Evolutionary conservation across 768 basidiomycete genomes (phyloP).

Genomic region (Mycena haematopus): DNA sequence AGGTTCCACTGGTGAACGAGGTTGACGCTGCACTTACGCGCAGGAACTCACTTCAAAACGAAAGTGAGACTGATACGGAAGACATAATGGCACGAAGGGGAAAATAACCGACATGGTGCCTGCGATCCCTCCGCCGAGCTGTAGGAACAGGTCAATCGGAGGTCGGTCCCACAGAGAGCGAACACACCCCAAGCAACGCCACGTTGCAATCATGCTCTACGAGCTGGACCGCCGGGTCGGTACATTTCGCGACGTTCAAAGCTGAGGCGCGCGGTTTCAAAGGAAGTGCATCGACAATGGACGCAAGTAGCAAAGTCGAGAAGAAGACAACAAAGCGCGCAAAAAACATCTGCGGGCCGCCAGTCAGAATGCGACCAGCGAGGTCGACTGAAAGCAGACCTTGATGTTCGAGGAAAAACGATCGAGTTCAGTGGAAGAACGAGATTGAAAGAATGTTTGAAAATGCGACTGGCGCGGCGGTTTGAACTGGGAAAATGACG

Average conservation of each 20-base stretch:
- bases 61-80: background rate
- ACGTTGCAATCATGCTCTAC: constrained; percentile 32
- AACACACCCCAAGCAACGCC: constrained; percentile 30
- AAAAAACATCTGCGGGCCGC: constrained; percentile 26
- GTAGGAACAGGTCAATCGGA: background rate
- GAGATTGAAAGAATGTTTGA: constrained; percentile 26
- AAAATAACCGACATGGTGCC: constrained; percentile 26
- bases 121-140: constrained; percentile 33
- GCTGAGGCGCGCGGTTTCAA: constrained; percentile 21
- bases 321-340: constrained; percentile 24
- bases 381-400: background rate
- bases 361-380: background rate
- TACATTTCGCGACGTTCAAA: constrained; percentile 31
- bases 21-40: constrained; percentile 27
- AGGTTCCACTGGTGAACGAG: constrained; percentile 30
- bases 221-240: constrained; percentile 27
- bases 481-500: constrained; percentile 9
- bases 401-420: background rate
- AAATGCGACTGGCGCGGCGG: constrained; percentile 30
- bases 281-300: constrained; percentile 24
- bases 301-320: constrained; percentile 20
- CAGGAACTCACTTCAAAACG: constrained; percentile 28
- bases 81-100: too few species aligned
- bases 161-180: background rate
- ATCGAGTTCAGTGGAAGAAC: constrained; percentile 19